phyloP scores from a whole-genome alignment of 768 basidiomycete species.

The Fomitopsis pulvina region DNA sequence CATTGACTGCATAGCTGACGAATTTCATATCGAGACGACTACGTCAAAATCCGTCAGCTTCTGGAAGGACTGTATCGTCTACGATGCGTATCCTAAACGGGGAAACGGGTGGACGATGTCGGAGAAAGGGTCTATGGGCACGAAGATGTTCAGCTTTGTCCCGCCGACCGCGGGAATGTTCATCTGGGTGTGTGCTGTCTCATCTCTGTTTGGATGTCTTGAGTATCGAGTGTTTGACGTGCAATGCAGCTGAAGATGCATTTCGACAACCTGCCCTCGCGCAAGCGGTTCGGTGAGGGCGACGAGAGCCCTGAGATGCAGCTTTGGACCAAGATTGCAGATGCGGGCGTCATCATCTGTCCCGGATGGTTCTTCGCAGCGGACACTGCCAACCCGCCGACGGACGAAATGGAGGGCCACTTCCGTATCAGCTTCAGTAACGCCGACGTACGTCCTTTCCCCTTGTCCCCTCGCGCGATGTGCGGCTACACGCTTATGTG shows the following conservation, averaged over 20 bases:
- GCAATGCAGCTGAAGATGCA: constrained; percentile 49
- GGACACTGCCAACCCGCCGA: constrained; percentile 15
- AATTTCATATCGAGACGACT: constrained; percentile 47
- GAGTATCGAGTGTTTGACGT: background rate
- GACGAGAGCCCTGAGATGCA: constrained; percentile 44
- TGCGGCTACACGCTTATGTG: background rate
- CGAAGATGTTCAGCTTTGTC: constrained; percentile 54
- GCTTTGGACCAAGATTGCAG: constrained; percentile 54
- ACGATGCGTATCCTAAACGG: constrained; percentile 37
- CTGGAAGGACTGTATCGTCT: constrained; percentile 35
- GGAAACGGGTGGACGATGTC: constrained; percentile 17
- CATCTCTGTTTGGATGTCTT: background rate
- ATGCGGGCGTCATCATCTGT: constrained; percentile 54
- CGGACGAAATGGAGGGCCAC: constrained; percentile 34
- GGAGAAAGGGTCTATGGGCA: constrained; percentile 36
- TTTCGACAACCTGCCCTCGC: constrained; percentile 50
- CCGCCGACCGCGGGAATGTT: constrained; percentile 86
- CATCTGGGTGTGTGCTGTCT: constrained; percentile 44
- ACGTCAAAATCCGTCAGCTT: constrained; percentile 1
- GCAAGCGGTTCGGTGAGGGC: constrained; percentile 21
- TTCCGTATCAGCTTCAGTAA: constrained; percentile 55
- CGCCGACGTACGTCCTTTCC: constrained; percentile 33
- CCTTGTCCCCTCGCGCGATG: background rate
- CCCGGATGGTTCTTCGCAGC: constrained; percentile 53
- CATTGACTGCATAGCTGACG: constrained; percentile 55